Base-by-base conservation (phyloP, 2,329 filamentous ascomycete genomes). In the Davidsoniella virescens region DNA sequence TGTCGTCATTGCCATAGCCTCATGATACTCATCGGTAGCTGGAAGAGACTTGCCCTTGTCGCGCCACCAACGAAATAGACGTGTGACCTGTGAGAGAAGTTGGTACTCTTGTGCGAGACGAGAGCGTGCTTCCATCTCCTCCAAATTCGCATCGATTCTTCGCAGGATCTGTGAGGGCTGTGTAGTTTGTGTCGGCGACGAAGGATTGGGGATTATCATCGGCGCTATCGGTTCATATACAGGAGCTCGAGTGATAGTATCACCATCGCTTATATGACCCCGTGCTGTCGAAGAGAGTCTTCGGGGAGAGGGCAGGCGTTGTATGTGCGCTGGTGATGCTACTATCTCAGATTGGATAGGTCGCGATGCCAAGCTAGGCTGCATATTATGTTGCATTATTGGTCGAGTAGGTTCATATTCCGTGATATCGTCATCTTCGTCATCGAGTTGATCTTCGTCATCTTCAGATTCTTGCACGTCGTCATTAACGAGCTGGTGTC, bases 151-250 rank as follows among this genome's bases (percentile, higher is more conserved):
- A 9, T 53, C 44, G 2, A 44, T 25, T 38, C 52, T 43, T 9
- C 44, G 47, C 10, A 53, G 23, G 25, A 53, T 44, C n/a, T 53
- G 52, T n/a, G 52, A 53, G 3, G 52, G 52, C 7, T 53, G 52
- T 12, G 48, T 53, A 25, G 52, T 53, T 23, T 53, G 52, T 23
- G 39, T 50, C 7, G 52, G 52, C 2, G 52, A 53, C 3, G 39
- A 14, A n/a, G 52, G 47, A 17, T 36, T 29, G 1, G 48, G 44
- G 33, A 29, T 10, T 10, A 53, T 44, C 18, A 36, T 47, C 10
- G 41, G 36, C 3, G 52, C 48, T n/a, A 45, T 38, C 10, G 26
- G 48, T 45, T 53, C 48, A 33, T 47, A 51, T 6, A 41, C 38
- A 4, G 48, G 52, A 10, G 17, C 33, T 10, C 33, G 29, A 5